Base-by-base conservation (phyloP, 768 basidiomycete genomes). In the Panaeolus papilionaceus region DNA sequence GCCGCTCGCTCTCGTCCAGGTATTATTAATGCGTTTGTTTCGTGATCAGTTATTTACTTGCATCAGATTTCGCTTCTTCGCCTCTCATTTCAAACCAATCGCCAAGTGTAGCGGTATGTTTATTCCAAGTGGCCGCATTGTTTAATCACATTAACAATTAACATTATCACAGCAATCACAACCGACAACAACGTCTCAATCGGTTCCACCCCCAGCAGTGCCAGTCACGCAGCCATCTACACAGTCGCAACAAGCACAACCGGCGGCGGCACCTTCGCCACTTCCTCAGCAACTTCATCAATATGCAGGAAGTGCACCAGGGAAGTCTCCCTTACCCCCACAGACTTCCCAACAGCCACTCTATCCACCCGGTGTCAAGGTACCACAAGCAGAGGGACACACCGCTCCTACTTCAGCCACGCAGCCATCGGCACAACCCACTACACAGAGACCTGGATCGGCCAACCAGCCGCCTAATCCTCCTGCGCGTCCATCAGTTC, bases 291-390 rank as follows among this genome's bases (percentile, higher is more conserved):
- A 84, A 73, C 71, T 84, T 39, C 77, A 80, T 65, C 79, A 79
- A 67, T 73, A 74, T 47, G 58, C 73, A 54, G 69, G 71, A 63
- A 66, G 64, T 67, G 42, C 70, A 37, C 69, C 67, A 54, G 70
- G 77, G 44, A 78, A 72, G 64, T 77, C 80, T 62, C 83, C 81
- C 64, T 69, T 75, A 33, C 69, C 82, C 33, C 84, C 86, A 18
- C 84, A 85, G 42, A 76, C 81, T 49, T 84, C 84, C 51, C 85
- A 86, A 68, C 86, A 87, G 72, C 87, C 86, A 3, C 87, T 87
- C 66, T 89, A 88, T 78, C 89, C 91, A 61, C 89, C 92, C 33
- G 91, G 92, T 18, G 88, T 91, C 72, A 90, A 89, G 71, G 82
- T 83, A 3, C 79, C 83, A 28, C 81, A 80, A 69, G 80, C 75